Base-by-base conservation (phyloP, 75 land plant species). In the Adiantum capillusveneris region DNA sequence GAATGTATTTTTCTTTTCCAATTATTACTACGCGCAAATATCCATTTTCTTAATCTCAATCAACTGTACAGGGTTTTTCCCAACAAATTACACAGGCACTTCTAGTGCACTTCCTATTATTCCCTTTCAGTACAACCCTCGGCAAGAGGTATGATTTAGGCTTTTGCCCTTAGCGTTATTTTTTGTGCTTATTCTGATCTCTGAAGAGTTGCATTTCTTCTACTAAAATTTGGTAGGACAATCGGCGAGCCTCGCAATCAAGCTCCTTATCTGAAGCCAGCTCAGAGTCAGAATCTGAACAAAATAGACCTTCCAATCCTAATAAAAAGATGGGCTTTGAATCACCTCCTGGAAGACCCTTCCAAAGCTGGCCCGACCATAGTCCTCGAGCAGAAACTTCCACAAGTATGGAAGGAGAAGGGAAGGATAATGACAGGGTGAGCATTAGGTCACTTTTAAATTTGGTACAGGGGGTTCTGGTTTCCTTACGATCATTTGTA, bases 321-420 rank as follows among this genome's bases (percentile, higher is more conserved):
- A 46, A 46, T 20, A 46, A 14, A 5, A 5, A 20, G 25, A 53
- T 53, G 29, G 29, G 55, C 3, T 53, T 53, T 60, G 63, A 44
- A 44, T 44, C 63, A 25, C 63, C 63, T 44, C 25, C 63, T 11
- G 27, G 50, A 16, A 1, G 28, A 6, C 63, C 41, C 20, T 62
- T 62, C 29, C 52, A 62, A 49, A 26, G 48, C 22, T 49, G 53
- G 65, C 53, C 62, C 12, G 69, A 66, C 36, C 37, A 44, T 21
- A 66, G 69, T 44, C 63, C 69, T 48, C 26, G 69, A 25, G 48
- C 69, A 14, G 69, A 66, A 29, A 66, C 69, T 22, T 66, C 69
- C 26, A 58, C 62, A 27, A 59, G 58, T 22, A 57, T 66, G 69
- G 69, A 66, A 25, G 69, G 53, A 21, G 69, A 66, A 24, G 69